phyloP scores from a whole-genome alignment of 169 alveolate species.

The Plasmodium relictum region DNA sequence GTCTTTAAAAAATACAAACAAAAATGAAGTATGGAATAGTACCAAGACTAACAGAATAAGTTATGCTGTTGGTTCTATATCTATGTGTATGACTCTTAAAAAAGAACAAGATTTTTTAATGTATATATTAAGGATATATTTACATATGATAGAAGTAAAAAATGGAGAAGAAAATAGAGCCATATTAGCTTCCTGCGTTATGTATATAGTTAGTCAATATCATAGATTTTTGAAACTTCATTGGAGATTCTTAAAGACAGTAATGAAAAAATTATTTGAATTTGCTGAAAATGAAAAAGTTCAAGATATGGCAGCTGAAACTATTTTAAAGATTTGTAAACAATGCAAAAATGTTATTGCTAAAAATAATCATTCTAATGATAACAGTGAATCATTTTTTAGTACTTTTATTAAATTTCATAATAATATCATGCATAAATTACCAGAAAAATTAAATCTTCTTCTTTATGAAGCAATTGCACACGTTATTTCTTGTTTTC shows the following conservation, averaged over 20 bases:
- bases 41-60: constrained; percentile 93
- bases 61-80: constrained; percentile 98
- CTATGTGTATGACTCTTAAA: constrained; percentile 96
- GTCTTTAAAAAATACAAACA: constrained; percentile 79
- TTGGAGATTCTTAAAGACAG: constrained; percentile 98
- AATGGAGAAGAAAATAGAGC: constrained; percentile 98
- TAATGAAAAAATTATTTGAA: constrained; percentile 98
- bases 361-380: constrained; percentile 84
- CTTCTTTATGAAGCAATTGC: constrained; percentile 60
- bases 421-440: constrained; percentile 68
- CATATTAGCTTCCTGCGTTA: constrained; percentile 96
- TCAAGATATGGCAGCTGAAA: constrained; percentile 98
- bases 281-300: constrained; percentile 99
- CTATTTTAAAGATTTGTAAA: constrained; percentile 95
- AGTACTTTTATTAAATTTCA: constrained; percentile 77
- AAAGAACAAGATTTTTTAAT: constrained; percentile 96
- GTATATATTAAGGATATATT: constrained; percentile 93
- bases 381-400: constrained; percentile 80
- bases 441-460: constrained; percentile 59
- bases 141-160: constrained; percentile 97
- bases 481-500: constrained; percentile 76
- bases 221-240: constrained; percentile 97
- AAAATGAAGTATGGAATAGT: constrained; percentile 86
- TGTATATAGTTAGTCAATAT: constrained; percentile 99
- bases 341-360: constrained; percentile 92